A percentile compares a stretch with the other conserved stretches of the same genome.
phyloP scores from a whole-genome alignment of 768 basidiomycete species.

The Lentinula edodes region DNA sequence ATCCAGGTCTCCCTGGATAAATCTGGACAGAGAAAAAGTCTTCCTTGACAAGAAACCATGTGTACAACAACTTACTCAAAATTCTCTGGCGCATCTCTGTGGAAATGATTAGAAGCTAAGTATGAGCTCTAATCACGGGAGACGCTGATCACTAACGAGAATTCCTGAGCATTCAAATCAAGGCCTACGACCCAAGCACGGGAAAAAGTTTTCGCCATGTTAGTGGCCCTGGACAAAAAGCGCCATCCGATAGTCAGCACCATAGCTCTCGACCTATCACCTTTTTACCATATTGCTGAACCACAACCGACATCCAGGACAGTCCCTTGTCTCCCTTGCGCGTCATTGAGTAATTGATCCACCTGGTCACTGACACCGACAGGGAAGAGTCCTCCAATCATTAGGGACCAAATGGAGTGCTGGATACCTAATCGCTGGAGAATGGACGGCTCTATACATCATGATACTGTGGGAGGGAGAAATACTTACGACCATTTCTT shows the following conservation, averaged over 20 bases:
- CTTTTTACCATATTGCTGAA: slow-evolving; percentile 22
- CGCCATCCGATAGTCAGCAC: background rate
- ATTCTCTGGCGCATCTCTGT: slow-evolving; percentile 9
- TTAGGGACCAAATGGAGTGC: slow-evolving; percentile 19
- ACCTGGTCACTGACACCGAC: slow-evolving; percentile 9
- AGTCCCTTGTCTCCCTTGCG: slow-evolving; percentile 4
- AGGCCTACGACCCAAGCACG: slow-evolving; percentile 18
- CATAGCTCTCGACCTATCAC: no score
- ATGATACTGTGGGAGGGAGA: background rate
- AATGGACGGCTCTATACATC: background rate
- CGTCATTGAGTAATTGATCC: slow-evolving; percentile 8
- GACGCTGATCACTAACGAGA: slow-evolving; percentile 10
- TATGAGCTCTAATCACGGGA: background rate
- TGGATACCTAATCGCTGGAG: slow-evolving; percentile 18
- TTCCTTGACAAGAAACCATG: background rate
- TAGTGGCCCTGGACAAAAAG: slow-evolving; percentile 15
- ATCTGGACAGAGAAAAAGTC: slow-evolving; percentile 12
- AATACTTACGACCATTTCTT: slow-evolving; percentile 3
- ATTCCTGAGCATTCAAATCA: slow-evolving; percentile 15
- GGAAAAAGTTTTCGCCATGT: slow-evolving; percentile 20
- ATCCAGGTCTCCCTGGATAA: slow-evolving; percentile 17
- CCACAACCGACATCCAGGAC: slow-evolving; percentile 24
- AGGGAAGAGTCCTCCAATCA: slow-evolving; percentile 23
- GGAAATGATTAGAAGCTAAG: background rate
- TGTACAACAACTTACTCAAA: slow-evolving; percentile 1